Percentiles rank a stretch among this genome's conserved stretches.
These are phyloP conservation scores for Zygotorulaspora chibaensis DNA, from an alignment of 805 yeast genomes.

Conservation along the genomic window DNA sequence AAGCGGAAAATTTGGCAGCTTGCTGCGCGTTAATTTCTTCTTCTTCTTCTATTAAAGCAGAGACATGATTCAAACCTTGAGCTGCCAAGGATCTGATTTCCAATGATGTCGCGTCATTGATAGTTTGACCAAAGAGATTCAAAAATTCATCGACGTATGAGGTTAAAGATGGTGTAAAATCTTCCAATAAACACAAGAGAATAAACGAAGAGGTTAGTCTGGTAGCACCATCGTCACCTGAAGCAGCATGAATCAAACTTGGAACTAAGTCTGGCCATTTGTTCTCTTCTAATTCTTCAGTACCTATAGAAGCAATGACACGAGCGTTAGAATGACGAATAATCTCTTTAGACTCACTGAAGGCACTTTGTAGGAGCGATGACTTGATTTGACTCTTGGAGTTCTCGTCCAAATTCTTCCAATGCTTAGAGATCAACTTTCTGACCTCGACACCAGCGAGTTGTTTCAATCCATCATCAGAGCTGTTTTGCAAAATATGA, in stretches of 20 bases:
- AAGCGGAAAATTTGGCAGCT: slow-evolving; percentile 50
- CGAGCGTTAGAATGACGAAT: slow-evolving; percentile 89
- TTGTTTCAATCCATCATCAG: slow-evolving; percentile 72
- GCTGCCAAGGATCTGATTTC: slow-evolving; percentile 81
- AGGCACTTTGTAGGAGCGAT: slow-evolving; percentile 64
- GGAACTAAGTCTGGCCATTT: slow-evolving; percentile 79
- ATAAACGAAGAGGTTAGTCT: slow-evolving; percentile 83
- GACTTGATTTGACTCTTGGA: slow-evolving; percentile 59
- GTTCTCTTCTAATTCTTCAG: slow-evolving; percentile 60
- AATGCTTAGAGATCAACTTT: slow-evolving; percentile 67
- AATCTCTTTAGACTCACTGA: slow-evolving; percentile 55
- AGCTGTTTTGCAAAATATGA: slow-evolving; percentile 69
- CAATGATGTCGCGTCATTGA: slow-evolving; percentile 57
- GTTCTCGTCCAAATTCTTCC: slow-evolving; percentile 48
- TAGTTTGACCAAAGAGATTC: slow-evolving; percentile 62
- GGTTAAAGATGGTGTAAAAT: slow-evolving; percentile 53
- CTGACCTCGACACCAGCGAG: slow-evolving; percentile 96
- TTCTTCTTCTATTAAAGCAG: slow-evolving; percentile 62
- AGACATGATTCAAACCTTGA: slow-evolving; percentile 65
- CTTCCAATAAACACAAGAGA: slow-evolving; percentile 72
- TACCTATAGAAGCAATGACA: slow-evolving; percentile 82
- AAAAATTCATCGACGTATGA: slow-evolving; percentile 64
- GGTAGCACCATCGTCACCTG: slow-evolving; percentile 48
- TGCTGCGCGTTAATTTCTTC: slow-evolving; percentile 45
- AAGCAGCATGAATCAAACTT: slow-evolving; percentile 62